Conservation (phyloP, 352 stramenopile species). For the Lagenidium sp. region DNA sequence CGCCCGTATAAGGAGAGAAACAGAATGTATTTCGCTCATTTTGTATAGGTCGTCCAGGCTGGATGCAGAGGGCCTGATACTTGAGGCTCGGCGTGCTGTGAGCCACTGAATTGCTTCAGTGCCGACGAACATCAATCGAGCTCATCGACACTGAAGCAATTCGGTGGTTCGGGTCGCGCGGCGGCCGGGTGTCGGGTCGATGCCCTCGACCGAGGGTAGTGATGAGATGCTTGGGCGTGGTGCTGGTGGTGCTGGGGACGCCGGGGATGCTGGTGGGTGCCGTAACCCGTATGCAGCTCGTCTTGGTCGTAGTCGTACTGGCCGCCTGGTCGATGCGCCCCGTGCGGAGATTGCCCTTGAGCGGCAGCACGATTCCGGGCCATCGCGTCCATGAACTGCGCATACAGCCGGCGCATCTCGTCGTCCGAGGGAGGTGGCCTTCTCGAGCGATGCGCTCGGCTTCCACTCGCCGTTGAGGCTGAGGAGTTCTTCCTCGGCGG, state of each 20-base stretch:
- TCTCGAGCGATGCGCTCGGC: too few relatives aligned
- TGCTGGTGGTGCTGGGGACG: background rate
- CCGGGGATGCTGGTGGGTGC: slow-evolving; percentile 2
- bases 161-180: slow-evolving; percentile 8
- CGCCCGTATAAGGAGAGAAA: too few relatives aligned
- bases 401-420: background rate
- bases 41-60: too few relatives aligned
- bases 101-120: slow-evolving; percentile 30
- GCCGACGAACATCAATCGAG: slow-evolving; percentile 55
- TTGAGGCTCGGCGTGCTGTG: slow-evolving; percentile 4
- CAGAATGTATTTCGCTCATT: too few relatives aligned
- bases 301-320: background rate
- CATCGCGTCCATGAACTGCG: background rate
- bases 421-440: background rate
- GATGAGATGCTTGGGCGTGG: background rate
- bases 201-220: background rate
- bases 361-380: background rate
- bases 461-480: too few relatives aligned
- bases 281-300: too few relatives aligned
- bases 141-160: slow-evolving; percentile 53
- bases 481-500: background rate
- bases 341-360: background rate
- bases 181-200: background rate
- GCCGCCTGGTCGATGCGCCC: background rate
- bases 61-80: too few relatives aligned